Evolutionary conservation across 805 yeast species (phyloP).

Genomic region (Cyberlindnera xishuangbannaensis): DNA sequence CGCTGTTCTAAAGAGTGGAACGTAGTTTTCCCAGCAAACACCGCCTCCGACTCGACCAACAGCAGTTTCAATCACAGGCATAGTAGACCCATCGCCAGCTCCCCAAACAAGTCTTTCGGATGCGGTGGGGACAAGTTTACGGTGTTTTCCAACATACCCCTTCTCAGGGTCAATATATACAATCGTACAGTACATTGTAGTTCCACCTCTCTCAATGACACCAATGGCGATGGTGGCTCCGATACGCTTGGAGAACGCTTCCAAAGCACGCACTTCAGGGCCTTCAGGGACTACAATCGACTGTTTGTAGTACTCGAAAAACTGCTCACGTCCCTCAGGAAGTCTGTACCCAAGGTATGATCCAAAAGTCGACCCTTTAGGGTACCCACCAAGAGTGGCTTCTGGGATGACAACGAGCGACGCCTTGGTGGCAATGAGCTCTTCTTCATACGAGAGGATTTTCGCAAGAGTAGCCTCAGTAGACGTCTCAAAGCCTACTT

Average conservation of each 20-base stretch:
- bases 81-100: conserved; percentile 41
- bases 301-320: conserved; percentile 30
- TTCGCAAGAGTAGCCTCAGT: conserved; percentile 33
- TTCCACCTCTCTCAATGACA: conserved; percentile 35
- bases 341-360: conserved; percentile 37
- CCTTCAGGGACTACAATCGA: conserved; percentile 32
- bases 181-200: conserved; percentile 36
- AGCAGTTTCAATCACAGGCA: conserved; percentile 31
- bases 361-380: conserved; percentile 39
- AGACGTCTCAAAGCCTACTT: conserved; percentile 35
- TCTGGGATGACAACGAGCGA: conserved; percentile 40
- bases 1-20: conserved; percentile 36
- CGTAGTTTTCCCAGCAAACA: conserved; percentile 43
- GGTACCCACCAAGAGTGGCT: conserved; percentile 42
- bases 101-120: conserved; percentile 42
- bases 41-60: conserved; percentile 39
- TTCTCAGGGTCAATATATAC: conserved; percentile 33
- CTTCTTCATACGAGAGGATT: conserved; percentile 33
- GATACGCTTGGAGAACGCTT: conserved; percentile 29
- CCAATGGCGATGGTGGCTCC: conserved; percentile 35
- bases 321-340: conserved; percentile 37
- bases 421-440: conserved; percentile 28
- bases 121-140: conserved; percentile 41
- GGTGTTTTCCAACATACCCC: conserved; percentile 37
- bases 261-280: conserved; percentile 30